These are phyloP conservation scores for Medicago ruthenica DNA, from an alignment of 306 rosid species.

Conservation along the genomic window DNA sequence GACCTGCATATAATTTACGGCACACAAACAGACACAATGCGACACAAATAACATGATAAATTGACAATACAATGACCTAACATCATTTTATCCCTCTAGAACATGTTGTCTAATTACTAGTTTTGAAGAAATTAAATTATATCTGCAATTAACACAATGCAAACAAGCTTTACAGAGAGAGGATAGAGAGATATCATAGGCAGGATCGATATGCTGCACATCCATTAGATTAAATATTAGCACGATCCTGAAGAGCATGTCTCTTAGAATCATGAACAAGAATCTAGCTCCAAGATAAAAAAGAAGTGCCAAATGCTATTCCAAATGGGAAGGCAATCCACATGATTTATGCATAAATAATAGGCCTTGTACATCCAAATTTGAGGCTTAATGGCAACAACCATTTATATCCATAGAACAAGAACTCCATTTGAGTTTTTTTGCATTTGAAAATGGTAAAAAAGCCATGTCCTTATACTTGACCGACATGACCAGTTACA, in stretches of 20 bases:
- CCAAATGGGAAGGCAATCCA: neutral
- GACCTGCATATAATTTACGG: conserved; percentile 2
- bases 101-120: neutral
- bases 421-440: conserved; percentile 19
- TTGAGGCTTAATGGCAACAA: conserved; percentile 7
- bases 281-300: conserved; percentile 8
- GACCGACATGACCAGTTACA: conserved; percentile 16
- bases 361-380: neutral
- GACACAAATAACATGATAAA: conserved; percentile 20
- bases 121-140: conserved; percentile 1
- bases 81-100: conserved; percentile 7
- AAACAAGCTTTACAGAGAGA: conserved; percentile 9
- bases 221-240: neutral
- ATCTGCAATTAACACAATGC: conserved; percentile 1
- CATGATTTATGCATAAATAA: neutral
- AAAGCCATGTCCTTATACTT: conserved; percentile 21
- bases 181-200: conserved; percentile 19
- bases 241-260: neutral
- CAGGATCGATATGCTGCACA: conserved; percentile 9
- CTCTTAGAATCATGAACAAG: neutral
- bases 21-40: conserved; percentile 25
- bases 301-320: conserved; percentile 7
- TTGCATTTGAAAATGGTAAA: conserved; percentile 21
- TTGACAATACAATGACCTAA: neutral
- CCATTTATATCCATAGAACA: conserved; percentile 29